A percentile compares a stretch with the other conserved stretches of the same genome.
These are phyloP conservation scores for Mycena citricolor DNA, from an alignment of 1,284 basidiomycete genomes.

Conservation along the genomic window DNA sequence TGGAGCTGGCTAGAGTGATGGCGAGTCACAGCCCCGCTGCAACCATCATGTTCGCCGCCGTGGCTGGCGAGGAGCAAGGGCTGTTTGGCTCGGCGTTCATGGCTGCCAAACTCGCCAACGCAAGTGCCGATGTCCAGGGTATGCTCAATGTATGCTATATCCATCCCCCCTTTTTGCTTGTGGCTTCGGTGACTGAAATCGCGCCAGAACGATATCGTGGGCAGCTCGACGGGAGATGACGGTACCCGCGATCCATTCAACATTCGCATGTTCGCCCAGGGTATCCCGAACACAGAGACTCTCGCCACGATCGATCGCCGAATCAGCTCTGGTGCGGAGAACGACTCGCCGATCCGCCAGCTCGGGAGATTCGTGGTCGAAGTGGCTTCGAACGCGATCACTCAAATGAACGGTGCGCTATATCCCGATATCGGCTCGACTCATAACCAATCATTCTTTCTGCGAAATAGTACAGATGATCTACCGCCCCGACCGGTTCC, in stretches of 20 bases:
- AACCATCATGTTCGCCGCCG: constrained; percentile 51
- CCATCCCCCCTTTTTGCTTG: constrained; percentile 33
- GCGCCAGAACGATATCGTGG: constrained; percentile 45
- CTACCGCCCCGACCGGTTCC: constrained; percentile 50
- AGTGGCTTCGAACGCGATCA: constrained; percentile 45
- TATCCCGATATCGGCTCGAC: constrained; percentile 1
- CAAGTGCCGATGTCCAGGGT: constrained; percentile 50
- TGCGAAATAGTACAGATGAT: constrained; percentile 48
- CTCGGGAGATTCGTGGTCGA: constrained; percentile 50
- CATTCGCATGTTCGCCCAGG: constrained; percentile 50
- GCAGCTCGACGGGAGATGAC: constrained; percentile 48
- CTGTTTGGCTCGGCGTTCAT: constrained; percentile 48
- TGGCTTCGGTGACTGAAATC: constrained; percentile 6
- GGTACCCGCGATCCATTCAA: constrained; percentile 44
- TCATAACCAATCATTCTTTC: too few relatives aligned
- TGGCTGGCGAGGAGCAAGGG: constrained; percentile 55
- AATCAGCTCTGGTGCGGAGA: constrained; percentile 48
- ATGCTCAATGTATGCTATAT: constrained; percentile 43
- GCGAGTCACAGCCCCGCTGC: constrained; percentile 43
- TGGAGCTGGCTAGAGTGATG: constrained; percentile 52
- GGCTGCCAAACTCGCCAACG: constrained; percentile 41
- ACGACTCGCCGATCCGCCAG: constrained; percentile 51
- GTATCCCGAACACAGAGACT: constrained; percentile 45
- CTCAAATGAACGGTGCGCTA: constrained; percentile 46
- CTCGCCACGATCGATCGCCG: constrained; percentile 34